phyloP scores from a whole-genome alignment of 768 basidiomycete genomes.

The Clitopilus passeckerianus region DNA sequence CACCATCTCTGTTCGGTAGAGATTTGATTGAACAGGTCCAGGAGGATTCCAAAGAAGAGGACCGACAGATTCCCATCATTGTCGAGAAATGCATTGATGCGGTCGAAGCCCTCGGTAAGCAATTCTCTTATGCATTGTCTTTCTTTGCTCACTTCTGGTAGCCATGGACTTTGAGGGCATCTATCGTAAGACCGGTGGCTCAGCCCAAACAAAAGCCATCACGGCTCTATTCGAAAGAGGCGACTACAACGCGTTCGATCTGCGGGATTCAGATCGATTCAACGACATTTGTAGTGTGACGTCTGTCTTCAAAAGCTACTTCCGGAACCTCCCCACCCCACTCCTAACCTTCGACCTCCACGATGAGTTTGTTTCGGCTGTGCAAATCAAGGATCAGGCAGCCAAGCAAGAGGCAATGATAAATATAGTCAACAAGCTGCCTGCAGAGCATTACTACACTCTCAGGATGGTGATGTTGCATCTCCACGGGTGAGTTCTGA shows the following conservation, averaged over 20 bases:
- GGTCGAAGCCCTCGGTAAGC: conserved; percentile 80
- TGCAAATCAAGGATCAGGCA: conserved; percentile 59
- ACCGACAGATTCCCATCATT: conserved; percentile 73
- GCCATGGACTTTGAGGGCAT: conserved; percentile 97
- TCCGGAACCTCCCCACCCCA: conserved; percentile 88
- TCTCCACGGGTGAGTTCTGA: conserved; percentile 62
- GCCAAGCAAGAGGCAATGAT: conserved; percentile 57
- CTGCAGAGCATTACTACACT: conserved; percentile 85
- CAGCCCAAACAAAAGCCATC: conserved; percentile 87
- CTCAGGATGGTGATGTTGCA: conserved; percentile 81
- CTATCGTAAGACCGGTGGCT: conserved; percentile 96
- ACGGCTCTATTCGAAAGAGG: conserved; percentile 93
- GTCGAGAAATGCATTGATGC: conserved; percentile 96
- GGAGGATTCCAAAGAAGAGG: conserved; percentile 54
- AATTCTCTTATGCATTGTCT: background rate
- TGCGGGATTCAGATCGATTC: conserved; percentile 82
- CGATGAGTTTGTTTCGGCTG: conserved; percentile 80
- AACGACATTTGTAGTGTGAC: conserved; percentile 98
- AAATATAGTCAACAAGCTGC: conserved; percentile 72
- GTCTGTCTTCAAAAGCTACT: conserved; percentile 94
- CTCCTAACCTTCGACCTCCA: conserved; percentile 89
- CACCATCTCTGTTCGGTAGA: conserved; percentile 90
- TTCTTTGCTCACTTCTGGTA: conserved; percentile 16
- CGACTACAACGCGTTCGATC: conserved; percentile 85
- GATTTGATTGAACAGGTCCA: conserved; percentile 81